phyloP scores from a whole-genome alignment of 1,284 basidiomycete genomes.

The Ganoderma resinaceum region DNA sequence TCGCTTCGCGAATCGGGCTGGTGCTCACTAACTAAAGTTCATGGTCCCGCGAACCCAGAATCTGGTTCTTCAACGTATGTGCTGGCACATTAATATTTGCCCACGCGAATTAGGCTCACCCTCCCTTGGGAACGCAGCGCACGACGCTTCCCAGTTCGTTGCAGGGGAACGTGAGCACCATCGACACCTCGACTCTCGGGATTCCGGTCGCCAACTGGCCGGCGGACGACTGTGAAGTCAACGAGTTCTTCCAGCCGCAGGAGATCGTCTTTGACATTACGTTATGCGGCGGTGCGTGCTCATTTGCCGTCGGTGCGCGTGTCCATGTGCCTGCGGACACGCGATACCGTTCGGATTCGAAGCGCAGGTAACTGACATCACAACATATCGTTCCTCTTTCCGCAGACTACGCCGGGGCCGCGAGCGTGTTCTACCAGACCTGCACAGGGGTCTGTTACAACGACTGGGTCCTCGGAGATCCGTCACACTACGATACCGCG shows the following conservation, averaged over 20 bases:
- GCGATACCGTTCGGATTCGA: constrained; percentile 2
- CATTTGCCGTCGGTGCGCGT: constrained; percentile 5
- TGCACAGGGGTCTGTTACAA: constrained; percentile 74
- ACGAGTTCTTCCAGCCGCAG: constrained; percentile 69
- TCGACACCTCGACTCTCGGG: constrained; percentile 73
- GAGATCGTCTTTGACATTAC: constrained; percentile 79
- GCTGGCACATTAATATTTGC: constrained; percentile 1
- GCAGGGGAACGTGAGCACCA: constrained; percentile 55
- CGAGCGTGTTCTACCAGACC: constrained; percentile 64
- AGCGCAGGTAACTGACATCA: constrained; percentile 18
- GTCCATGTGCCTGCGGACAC: constrained; percentile 1
- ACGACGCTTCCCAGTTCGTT: constrained; percentile 62
- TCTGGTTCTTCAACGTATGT: constrained; percentile 79
- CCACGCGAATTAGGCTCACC: constrained; percentile 11
- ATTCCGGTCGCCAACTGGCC: constrained; percentile 75
- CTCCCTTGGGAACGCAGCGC: constrained; percentile 45
- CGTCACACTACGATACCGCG: constrained; percentile 70
- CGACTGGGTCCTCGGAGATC: constrained; percentile 76
- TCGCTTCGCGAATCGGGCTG: constrained; percentile 6
- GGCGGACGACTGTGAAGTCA: constrained; percentile 62
- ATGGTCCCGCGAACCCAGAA: constrained; percentile 41
- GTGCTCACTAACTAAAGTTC: constrained; percentile 1
- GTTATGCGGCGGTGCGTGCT: constrained; percentile 68
- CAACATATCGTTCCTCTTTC: constrained; percentile 1
- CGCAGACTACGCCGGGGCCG: constrained; percentile 45